phyloP scores from a whole-genome alignment of 768 basidiomycete species.

The Lactarius hatsudake region DNA sequence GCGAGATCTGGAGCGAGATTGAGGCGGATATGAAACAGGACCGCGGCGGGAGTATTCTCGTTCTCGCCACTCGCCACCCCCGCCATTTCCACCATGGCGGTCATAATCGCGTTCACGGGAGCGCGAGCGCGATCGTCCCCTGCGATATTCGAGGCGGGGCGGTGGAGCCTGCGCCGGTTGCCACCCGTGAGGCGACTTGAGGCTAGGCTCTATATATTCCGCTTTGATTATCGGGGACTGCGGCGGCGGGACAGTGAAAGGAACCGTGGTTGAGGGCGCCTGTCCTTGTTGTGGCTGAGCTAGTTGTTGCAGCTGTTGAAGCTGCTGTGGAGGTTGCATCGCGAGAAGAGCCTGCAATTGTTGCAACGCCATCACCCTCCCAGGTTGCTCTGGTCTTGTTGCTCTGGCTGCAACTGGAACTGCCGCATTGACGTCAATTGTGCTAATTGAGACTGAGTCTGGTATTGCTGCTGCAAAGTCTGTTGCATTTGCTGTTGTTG shows the following conservation, averaged over 20 bases:
- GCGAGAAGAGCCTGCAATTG: conserved; percentile 9
- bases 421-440: conserved; percentile 2
- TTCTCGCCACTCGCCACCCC: neutral
- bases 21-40: neutral
- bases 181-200: neutral
- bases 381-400: neutral
- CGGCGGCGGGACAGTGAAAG: neutral
- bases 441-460: neutral
- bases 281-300: neutral
- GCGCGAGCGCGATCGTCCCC: neutral
- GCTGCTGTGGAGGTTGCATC: neutral
- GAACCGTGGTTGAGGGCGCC: neutral
- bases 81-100: neutral
- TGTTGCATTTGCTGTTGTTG: neutral
- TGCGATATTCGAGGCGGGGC: neutral
- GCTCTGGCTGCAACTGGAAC: neutral
- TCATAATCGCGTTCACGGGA: conserved; percentile 8
- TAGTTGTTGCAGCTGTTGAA: neutral
- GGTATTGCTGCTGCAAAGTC: neutral
- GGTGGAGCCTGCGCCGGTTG: neutral
- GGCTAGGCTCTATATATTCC: neutral
- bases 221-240: conserved; percentile 3
- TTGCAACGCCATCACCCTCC: neutral
- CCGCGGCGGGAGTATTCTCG: neutral
- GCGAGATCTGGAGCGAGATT: neutral